phyloP scores from a whole-genome alignment of 1,284 basidiomycete genomes.

The Malassezia psittaci region DNA sequence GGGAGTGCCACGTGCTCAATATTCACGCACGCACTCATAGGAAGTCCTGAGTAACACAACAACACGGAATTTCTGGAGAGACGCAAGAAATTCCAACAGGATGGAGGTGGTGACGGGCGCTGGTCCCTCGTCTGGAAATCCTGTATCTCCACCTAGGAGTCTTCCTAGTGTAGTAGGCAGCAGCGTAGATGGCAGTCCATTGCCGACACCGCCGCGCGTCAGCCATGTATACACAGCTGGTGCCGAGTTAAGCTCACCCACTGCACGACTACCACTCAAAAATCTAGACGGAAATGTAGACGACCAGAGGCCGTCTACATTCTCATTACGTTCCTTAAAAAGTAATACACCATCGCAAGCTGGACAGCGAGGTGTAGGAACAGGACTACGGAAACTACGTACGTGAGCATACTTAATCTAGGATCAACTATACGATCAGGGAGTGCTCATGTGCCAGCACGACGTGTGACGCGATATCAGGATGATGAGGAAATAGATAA shows the following conservation, averaged over 20 bases:
- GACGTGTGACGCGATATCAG: constrained; percentile 28
- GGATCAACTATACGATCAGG: constrained; percentile 17
- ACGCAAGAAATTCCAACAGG: too few species aligned
- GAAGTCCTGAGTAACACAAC: too few species aligned
- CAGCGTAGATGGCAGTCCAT: constrained; percentile 11
- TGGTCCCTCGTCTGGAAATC: too few species aligned
- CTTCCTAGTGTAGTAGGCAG: too few species aligned
- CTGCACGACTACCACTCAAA: background rate
- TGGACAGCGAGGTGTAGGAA: constrained; percentile 14
- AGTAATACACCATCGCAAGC: background rate
- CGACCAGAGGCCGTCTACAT: too few species aligned
- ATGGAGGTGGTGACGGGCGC: too few species aligned
- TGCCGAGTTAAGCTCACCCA: background rate
- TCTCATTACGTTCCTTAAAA: background rate
- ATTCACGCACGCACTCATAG: too few species aligned
- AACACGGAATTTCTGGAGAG: too few species aligned
- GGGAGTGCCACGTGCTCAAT: too few species aligned
- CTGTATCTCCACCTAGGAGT: too few species aligned
- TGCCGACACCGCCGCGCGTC: constrained; percentile 18
- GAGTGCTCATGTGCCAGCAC: constrained; percentile 26
- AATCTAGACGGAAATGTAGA: too few species aligned
- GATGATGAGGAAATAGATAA: constrained; percentile 36
- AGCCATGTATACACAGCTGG: constrained; percentile 11
- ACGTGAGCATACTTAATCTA: background rate
- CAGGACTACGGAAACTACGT: constrained; percentile 15